Evolutionary conservation across 2,329 filamentous ascomycete genomes (phyloP).

Genomic region (Claviceps pazoutovae): DNA sequence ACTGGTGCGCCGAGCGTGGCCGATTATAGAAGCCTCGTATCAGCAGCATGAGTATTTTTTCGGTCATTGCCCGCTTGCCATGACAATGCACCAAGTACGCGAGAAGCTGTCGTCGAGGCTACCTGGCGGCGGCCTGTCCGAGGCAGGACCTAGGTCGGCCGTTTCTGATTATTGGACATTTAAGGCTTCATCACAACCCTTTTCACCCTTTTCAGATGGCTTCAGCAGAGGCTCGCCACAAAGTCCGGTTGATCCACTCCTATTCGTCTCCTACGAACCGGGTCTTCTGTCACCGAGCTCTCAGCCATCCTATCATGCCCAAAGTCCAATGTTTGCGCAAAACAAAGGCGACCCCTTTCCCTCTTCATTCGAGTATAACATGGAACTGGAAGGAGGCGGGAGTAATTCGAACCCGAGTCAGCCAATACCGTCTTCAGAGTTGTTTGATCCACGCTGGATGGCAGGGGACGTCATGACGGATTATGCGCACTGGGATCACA

Average conservation of each 20-base stretch:
- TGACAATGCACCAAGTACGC: background rate
- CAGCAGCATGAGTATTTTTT: slow-evolving; percentile 2
- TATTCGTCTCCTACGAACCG: background rate
- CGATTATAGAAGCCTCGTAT: slow-evolving; percentile 6
- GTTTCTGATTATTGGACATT: background rate
- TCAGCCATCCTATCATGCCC: background rate
- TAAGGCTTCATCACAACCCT: background rate
- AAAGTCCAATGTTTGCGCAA: background rate
- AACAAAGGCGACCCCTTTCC: background rate
- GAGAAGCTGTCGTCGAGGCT: background rate
- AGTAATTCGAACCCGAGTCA: background rate
- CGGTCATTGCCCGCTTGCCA: background rate
- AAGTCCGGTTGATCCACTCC: background rate
- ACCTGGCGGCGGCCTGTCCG: background rate
- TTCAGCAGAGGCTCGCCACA: background rate
- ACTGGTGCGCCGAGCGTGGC: slow-evolving; percentile 6
- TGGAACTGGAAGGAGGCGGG: background rate
- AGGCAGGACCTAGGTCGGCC: background rate
- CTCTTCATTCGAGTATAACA: background rate
- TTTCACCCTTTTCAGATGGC: background rate
- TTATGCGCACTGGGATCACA: background rate
- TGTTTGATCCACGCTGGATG: background rate
- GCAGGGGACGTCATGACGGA: background rate
- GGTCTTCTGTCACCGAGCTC: background rate
- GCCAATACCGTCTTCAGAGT: background rate